These are phyloP conservation scores for Scheffersomyces lignicola DNA, from an alignment of 1,139 yeast genomes.

Conservation along the genomic window DNA sequence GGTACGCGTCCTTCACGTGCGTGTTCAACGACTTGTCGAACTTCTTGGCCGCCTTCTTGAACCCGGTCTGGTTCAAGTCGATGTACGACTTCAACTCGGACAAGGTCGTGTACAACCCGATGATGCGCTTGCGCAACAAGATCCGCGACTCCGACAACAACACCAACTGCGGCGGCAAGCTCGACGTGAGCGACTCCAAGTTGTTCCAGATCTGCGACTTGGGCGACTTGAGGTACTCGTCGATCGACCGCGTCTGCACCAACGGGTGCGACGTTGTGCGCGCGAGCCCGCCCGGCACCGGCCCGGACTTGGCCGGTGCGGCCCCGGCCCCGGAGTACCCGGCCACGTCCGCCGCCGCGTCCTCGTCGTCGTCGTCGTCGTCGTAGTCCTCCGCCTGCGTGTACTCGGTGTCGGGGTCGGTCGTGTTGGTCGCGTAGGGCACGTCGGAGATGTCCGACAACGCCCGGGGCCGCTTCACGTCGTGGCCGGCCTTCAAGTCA, in stretches of 20 bases:
- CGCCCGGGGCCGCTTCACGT: slow-evolving; percentile 12
- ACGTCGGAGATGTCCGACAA: slow-evolving; percentile 20
- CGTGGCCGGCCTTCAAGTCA: slow-evolving; percentile 6
- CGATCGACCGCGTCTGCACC: slow-evolving; percentile 33
- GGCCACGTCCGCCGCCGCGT: slow-evolving; percentile 13
- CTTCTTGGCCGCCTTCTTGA: slow-evolving; percentile 66
- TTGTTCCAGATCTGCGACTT: slow-evolving; percentile 37
- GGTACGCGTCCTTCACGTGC: slow-evolving; percentile 37
- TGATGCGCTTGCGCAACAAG: slow-evolving; percentile 54
- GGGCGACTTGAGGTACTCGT: slow-evolving; percentile 40
- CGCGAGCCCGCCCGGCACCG: slow-evolving; percentile 1
- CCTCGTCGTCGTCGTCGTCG: slow-evolving; percentile 29
- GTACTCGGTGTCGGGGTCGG: slow-evolving; percentile 36
- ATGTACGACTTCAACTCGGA: slow-evolving; percentile 67
- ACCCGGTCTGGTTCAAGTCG: slow-evolving; percentile 68
- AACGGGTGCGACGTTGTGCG: slow-evolving; percentile 16
- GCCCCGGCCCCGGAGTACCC: slow-evolving; percentile 5
- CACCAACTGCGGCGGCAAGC: slow-evolving; percentile 41
- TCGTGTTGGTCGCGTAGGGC: slow-evolving; percentile 16
- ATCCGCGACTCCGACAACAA: slow-evolving; percentile 48
- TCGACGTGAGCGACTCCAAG: slow-evolving; percentile 17
- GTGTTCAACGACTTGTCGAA: slow-evolving; percentile 63
- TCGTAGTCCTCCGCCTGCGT: slow-evolving; percentile 28
- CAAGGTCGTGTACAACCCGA: slow-evolving; percentile 57
- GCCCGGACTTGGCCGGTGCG: background rate